These are phyloP conservation scores for Plantago ovata DNA, from an alignment of 257 asterid species.

Conservation along the genomic window DNA sequence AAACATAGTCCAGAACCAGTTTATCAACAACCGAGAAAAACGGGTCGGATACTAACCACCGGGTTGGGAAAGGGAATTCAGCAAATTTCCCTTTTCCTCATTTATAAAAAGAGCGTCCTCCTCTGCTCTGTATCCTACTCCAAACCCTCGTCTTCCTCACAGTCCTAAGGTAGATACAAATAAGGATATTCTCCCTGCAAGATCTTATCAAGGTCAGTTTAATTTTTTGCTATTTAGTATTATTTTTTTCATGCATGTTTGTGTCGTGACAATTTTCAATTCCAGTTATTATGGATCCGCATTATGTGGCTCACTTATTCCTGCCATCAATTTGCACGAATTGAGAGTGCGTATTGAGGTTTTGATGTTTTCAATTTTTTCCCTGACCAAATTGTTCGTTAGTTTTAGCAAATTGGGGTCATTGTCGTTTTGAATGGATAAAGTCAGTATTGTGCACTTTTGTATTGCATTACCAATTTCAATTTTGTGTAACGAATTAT, in stretches of 20 bases:
- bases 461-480: too few relatives aligned
- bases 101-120: conserved; percentile 37
- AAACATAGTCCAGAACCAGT: conserved; percentile 6
- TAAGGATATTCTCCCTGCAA: background rate
- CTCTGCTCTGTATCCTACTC: conserved; percentile 29
- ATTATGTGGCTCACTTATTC: conserved; percentile 21
- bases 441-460: too few relatives aligned
- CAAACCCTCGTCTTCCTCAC: conserved; percentile 57
- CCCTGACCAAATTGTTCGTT: too few relatives aligned
- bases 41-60: conserved; percentile 24
- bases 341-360: background rate
- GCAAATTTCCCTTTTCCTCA: conserved; percentile 2
- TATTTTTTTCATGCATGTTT: conserved; percentile 10
- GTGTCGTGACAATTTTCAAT: background rate
- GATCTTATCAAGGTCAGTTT: conserved; percentile 24
- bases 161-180: conserved; percentile 23
- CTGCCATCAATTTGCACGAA: background rate
- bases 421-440: background rate
- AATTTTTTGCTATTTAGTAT: background rate
- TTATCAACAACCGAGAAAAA: background rate
- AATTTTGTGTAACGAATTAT: too few relatives aligned
- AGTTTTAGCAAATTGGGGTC: too few relatives aligned
- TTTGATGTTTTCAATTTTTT: background rate
- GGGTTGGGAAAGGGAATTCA: conserved; percentile 1
- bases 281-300: conserved; percentile 34